These are phyloP conservation scores for Mollisiaceae sp. DNA, from an alignment of 2,329 filamentous ascomycete species.

Conservation along the genomic window DNA sequence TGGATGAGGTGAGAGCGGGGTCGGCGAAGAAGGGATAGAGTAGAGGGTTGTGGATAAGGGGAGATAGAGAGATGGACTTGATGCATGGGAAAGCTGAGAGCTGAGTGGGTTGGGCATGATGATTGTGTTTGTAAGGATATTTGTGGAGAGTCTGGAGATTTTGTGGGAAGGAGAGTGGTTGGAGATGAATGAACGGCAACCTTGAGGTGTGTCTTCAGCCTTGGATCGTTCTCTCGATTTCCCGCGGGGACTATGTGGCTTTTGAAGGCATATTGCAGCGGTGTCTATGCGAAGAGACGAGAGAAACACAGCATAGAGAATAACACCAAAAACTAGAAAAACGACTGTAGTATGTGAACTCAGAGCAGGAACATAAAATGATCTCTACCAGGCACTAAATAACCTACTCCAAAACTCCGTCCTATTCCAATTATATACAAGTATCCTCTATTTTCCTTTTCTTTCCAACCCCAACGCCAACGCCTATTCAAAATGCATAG, in stretches of 20 bases:
- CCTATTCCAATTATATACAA: neutral
- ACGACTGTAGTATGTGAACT: neutral
- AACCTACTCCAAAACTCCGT: neutral
- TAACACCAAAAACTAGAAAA: neutral
- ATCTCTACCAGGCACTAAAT: neutral
- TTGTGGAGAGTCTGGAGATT: neutral
- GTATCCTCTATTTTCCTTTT: neutral
- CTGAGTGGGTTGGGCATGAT: neutral
- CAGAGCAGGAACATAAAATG: neutral
- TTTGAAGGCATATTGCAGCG: too few relatives aligned
- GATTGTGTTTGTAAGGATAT: neutral
- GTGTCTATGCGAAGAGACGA: too few relatives aligned
- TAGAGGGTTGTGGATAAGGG: neutral
- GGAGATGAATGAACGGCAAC: too few relatives aligned
- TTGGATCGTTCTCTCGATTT: too few relatives aligned
- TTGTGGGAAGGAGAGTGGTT: too few relatives aligned
- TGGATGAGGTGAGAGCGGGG: neutral
- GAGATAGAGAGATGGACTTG: neutral
- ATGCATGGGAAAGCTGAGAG: neutral
- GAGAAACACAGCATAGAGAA: too few relatives aligned
- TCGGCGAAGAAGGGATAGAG: neutral
- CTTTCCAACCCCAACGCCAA: neutral
- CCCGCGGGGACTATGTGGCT: too few relatives aligned
- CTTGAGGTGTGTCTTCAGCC: too few relatives aligned
- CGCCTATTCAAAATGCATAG: neutral